Evolutionary conservation across 2,329 filamentous ascomycete genomes (phyloP).

Genomic region (Tolypocladium album): DNA sequence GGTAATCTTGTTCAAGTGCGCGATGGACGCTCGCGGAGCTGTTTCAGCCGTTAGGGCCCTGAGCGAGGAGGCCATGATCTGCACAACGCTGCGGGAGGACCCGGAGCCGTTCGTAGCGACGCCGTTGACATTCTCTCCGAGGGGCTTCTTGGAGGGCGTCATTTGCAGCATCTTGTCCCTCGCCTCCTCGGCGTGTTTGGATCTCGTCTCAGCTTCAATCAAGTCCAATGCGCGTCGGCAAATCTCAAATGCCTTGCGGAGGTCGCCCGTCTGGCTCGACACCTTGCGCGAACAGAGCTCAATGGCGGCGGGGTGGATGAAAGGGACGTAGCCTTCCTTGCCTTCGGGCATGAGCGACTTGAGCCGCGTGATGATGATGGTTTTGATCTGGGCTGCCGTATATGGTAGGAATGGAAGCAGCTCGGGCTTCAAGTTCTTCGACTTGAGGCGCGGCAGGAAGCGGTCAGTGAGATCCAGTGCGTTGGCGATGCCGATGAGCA

Average conservation of each 20-base stretch:
- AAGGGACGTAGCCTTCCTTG: constrained; percentile 59
- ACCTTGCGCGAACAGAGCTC: constrained; percentile 93
- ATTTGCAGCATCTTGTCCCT: constrained; percentile 45
- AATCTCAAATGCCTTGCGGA: constrained; percentile 92
- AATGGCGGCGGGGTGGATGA: constrained; percentile 88
- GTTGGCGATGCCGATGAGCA: constrained; percentile 90
- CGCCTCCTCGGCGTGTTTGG: constrained; percentile 56
- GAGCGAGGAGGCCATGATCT: constrained; percentile 42
- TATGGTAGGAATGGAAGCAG: constrained; percentile 91
- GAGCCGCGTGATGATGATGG: constrained; percentile 75
- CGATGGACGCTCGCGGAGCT: constrained; percentile 80
- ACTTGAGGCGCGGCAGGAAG: constrained; percentile 85
- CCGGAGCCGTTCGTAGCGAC: constrained; percentile 20
- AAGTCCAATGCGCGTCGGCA: constrained; percentile 82
- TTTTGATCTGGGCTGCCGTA: constrained; percentile 74
- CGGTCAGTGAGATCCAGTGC: constrained; percentile 91
- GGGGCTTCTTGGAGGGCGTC: constrained; percentile 63
- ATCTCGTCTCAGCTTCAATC: constrained; percentile 72
- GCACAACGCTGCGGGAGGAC: constrained; percentile 30
- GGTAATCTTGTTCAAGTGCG: constrained; percentile 85
- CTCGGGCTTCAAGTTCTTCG: constrained; percentile 81
- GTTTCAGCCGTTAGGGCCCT: constrained; percentile 59
- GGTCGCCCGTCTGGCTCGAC: constrained; percentile 82
- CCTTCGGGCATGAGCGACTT: constrained; percentile 56
- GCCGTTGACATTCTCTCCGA: constrained; percentile 73